Evolutionary conservation across 164 flowering plant genomes (phyloP).

Genomic region (Piper longum): DNA sequence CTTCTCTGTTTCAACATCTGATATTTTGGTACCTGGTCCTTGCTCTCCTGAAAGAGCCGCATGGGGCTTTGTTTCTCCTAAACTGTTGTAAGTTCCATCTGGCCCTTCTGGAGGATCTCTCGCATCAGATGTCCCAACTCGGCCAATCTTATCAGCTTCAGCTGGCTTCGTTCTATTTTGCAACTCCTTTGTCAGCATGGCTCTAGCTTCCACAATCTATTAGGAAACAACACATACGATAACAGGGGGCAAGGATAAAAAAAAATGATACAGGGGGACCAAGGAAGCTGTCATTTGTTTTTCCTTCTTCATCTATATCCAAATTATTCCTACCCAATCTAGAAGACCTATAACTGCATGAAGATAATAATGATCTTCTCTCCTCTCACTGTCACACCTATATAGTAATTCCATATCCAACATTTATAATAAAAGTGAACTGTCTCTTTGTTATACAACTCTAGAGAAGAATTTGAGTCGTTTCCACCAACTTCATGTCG

Average conservation of each 20-base stretch:
- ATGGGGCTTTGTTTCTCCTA: conserved; percentile 13
- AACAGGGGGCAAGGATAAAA: background rate
- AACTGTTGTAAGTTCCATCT: conserved; percentile 12
- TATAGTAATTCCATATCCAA: background rate
- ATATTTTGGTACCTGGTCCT: conserved; percentile 1
- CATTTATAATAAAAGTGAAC: too few species aligned
- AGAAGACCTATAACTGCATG: too few species aligned
- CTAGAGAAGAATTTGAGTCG: background rate
- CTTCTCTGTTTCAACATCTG: conserved; percentile 37
- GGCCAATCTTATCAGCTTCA: conserved; percentile 14
- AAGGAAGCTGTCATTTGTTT: too few species aligned
- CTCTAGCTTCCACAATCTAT: conserved; percentile 80
- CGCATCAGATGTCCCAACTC: conserved; percentile 17
- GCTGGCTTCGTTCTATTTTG: conserved; percentile 17
- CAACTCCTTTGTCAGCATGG: conserved; percentile 36
- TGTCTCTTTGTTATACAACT: background rate
- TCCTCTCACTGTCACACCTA: too few species aligned
- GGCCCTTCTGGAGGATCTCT: conserved; percentile 20
- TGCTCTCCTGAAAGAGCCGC: conserved; percentile 17
- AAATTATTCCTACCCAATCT: too few species aligned
- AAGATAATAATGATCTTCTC: too few species aligned
- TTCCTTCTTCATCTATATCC: too few species aligned
- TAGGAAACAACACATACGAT: background rate
- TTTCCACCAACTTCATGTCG: background rate
- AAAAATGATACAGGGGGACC: background rate